Conservation (phyloP, 495 filamentous ascomycete genomes). For the Schizothecium vesticola region DNA sequence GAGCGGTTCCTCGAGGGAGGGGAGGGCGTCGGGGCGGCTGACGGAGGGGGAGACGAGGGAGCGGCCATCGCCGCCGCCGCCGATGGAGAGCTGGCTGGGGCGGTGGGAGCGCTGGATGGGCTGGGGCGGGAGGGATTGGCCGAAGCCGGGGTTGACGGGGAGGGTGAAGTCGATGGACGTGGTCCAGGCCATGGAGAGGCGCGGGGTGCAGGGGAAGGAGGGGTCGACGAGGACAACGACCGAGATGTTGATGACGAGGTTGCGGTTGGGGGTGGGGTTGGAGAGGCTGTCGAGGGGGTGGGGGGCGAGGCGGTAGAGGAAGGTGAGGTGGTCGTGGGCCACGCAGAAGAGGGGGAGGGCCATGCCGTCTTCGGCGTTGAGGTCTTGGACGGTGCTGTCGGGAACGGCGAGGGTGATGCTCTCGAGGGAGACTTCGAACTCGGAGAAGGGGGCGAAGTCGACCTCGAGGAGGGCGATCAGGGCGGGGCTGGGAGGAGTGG, state of each 20-base stretch:
- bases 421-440: slow-evolving; percentile 63
- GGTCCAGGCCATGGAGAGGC: slow-evolving; percentile 73
- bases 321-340: slow-evolving; percentile 77
- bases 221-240: slow-evolving; percentile 58
- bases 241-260: slow-evolving; percentile 56
- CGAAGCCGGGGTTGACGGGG: slow-evolving; percentile 53
- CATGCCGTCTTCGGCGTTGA: slow-evolving; percentile 54
- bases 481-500: slow-evolving; percentile 55
- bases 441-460: slow-evolving; percentile 79
- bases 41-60: slow-evolving; percentile 43
- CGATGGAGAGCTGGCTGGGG: slow-evolving; percentile 56
- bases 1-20: slow-evolving; percentile 44
- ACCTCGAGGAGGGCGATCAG: slow-evolving; percentile 80
- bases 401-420: slow-evolving; percentile 59
- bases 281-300: slow-evolving; percentile 51
- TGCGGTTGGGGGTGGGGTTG: slow-evolving; percentile 46
- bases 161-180: slow-evolving; percentile 79
- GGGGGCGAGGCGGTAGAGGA: slow-evolving; percentile 73
- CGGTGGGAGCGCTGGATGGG: slow-evolving; percentile 62
- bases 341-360: slow-evolving; percentile 62
- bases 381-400: slow-evolving; percentile 62
- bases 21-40: slow-evolving; percentile 50
- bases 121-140: slow-evolving; percentile 39
- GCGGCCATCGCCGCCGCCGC: slow-evolving; percentile 36
- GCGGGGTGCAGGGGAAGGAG: slow-evolving; percentile 58